Base-by-base conservation (phyloP, 768 basidiomycete genomes). In the Calvatia gigantea region DNA sequence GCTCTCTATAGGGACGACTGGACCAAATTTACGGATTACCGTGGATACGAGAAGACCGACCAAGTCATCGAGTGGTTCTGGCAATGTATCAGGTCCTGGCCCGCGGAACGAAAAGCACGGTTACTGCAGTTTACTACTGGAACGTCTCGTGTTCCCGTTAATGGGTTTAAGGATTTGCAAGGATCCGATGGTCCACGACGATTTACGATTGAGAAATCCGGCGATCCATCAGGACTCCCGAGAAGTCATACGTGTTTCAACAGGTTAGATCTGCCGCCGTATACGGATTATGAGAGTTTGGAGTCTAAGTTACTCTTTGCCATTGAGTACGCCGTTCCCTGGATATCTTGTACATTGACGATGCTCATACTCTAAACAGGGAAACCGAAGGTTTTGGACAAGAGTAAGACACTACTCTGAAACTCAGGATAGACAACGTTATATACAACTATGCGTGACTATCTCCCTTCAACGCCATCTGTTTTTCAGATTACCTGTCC, bases 211-310 rank as follows among this genome's bases (percentile, higher is more conserved):
- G 94, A 97, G 72, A 96, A 96, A 71, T 88, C 87, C 19, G 94
- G 94, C 4, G 94, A 96, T 67, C 87, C 92, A 9, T 83, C 81
- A 12, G 91, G 92, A 43, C 69, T 97, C 46, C 94, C 94, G 2
- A 83, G 94, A 66, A 89, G 87, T 62, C 94, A 96, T 68, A 97
- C 94, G 1, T 97, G 94, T 71, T 96, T 97, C 79, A 96, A 96
- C 67, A 75, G 87, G 46, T 73, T 92, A 47, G 94, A 97, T 66
- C 71, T 97, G 21, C 94, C 94, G 0, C 89, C 92, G 14, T 97
- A 97, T 67, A 82, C 90, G 62, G 88, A 91, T 66, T 92, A 90
- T 64, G 87, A 91, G 69, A 89, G 84, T 62, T 69, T 96, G 57
- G 93, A 96, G 69, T 85, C 84, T 67, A 94, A 94, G 70, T 67